These are phyloP conservation scores for Zoysia pacifica DNA, from an alignment of 176 grass and related monocot genomes.

Conservation along the genomic window DNA sequence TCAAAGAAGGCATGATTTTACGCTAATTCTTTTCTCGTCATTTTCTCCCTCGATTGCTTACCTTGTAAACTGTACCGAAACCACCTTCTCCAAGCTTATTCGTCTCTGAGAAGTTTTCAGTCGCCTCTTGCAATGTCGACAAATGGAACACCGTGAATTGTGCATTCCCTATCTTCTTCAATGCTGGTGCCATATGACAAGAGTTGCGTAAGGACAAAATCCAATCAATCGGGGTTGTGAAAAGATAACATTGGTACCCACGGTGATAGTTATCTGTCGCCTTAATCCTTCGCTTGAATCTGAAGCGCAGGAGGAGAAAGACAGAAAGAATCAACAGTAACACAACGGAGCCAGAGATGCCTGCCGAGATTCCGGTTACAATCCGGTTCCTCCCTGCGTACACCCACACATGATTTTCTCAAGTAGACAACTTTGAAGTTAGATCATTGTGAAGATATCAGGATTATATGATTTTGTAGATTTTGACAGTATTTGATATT, in stretches of 20 bases:
- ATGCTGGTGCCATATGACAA: slow-evolving; percentile 26
- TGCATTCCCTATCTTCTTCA: slow-evolving; percentile 40
- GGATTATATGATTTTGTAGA: neutral
- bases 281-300: slow-evolving; percentile 33
- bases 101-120: slow-evolving; percentile 47
- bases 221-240: neutral
- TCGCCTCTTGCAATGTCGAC: slow-evolving; percentile 35
- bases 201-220: slow-evolving; percentile 5
- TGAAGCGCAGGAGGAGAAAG: slow-evolving; percentile 22
- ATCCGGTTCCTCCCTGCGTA: slow-evolving; percentile 39
- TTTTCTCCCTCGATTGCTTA: neutral
- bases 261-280: neutral
- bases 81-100: slow-evolving; percentile 56
- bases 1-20: neutral
- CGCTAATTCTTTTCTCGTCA: neutral
- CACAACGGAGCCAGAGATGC: slow-evolving; percentile 32
- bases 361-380: slow-evolving; percentile 15
- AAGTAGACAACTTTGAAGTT: neutral
- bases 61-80: slow-evolving; percentile 54
- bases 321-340: slow-evolving; percentile 32
- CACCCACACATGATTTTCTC: neutral
- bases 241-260: slow-evolving; percentile 20
- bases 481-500: neutral
- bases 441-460: neutral
- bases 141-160: slow-evolving; percentile 56